Conservation (phyloP, 2,329 filamentous ascomycete genomes). For the Apiospora arundinis region DNA sequence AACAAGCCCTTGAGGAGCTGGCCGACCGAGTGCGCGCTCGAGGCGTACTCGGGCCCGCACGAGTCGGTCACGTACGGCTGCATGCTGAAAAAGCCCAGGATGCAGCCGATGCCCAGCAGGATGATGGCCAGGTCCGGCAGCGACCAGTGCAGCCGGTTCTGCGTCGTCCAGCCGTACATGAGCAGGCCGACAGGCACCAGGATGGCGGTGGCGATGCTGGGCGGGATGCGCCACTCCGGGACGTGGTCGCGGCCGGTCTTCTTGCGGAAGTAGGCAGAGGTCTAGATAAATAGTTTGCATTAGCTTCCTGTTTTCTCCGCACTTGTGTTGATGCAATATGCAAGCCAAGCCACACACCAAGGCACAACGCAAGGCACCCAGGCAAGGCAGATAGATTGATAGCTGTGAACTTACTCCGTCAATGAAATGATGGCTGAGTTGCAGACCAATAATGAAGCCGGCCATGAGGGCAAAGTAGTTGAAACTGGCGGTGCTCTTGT, state of each 20-base stretch:
- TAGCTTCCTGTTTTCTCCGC: background rate
- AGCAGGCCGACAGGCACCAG: slow-evolving; percentile 56
- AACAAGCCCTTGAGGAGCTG: slow-evolving; percentile 49
- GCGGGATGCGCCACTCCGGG: slow-evolving; percentile 28
- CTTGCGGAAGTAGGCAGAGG: slow-evolving; percentile 21
- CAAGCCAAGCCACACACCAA: background rate
- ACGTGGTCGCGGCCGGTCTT: slow-evolving; percentile 22
- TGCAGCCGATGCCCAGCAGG: slow-evolving; percentile 54
- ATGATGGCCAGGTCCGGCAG: slow-evolving; percentile 64
- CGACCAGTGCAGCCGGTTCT: slow-evolving; percentile 53
- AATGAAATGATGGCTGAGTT: slow-evolving; percentile 36
- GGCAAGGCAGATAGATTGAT: too few relatives aligned
- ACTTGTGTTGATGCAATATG: background rate
- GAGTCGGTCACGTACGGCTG: slow-evolving; percentile 66
- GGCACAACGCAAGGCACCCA: background rate
- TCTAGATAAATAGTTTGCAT: background rate
- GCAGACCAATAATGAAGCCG: slow-evolving; percentile 45
- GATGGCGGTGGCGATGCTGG: slow-evolving; percentile 39
- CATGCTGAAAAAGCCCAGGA: slow-evolving; percentile 62
- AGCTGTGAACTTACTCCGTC: slow-evolving; percentile 34
- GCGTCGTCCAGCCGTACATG: slow-evolving; percentile 54
- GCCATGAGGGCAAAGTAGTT: slow-evolving; percentile 54
- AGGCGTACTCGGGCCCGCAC: slow-evolving; percentile 35
- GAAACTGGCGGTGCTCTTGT: slow-evolving; percentile 47
- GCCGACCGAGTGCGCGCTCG: slow-evolving; percentile 46